phyloP scores from a whole-genome alignment of 306 rosid species.

The Mucuna pruriens region DNA sequence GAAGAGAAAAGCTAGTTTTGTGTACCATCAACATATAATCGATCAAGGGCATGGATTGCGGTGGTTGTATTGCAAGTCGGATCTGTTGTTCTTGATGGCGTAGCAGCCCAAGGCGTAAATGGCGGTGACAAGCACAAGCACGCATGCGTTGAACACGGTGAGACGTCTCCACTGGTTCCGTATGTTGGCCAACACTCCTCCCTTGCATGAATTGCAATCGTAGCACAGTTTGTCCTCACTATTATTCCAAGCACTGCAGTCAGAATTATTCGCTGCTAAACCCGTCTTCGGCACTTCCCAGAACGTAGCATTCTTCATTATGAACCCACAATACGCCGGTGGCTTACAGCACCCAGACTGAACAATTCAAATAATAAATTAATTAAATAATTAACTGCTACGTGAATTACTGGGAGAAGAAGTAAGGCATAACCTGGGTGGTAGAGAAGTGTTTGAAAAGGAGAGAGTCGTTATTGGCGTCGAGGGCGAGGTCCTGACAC shows the following conservation, averaged over 20 bases:
- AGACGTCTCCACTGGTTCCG: slow-evolving; percentile 67
- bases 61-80: slow-evolving; percentile 19
- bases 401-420: not conserved
- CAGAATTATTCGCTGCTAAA: slow-evolving; percentile 45
- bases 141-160: slow-evolving; percentile 54
- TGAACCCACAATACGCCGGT: slow-evolving; percentile 68
- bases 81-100: slow-evolving; percentile 58
- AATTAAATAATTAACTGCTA: not conserved
- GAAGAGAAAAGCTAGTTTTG: not conserved
- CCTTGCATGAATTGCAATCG: slow-evolving; percentile 87
- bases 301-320: slow-evolving; percentile 66
- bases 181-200: slow-evolving; percentile 73
- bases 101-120: slow-evolving; percentile 78
- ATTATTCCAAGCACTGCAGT: slow-evolving; percentile 77
- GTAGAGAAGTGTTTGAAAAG: slow-evolving; percentile 60
- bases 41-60: slow-evolving; percentile 40
- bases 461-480: slow-evolving; percentile 28
- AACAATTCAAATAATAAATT: not conserved
- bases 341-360: slow-evolving; percentile 96
- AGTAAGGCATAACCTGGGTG: slow-evolving; percentile 53
- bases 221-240: slow-evolving; percentile 57
- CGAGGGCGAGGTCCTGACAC: slow-evolving; percentile 53
- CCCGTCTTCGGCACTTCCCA: slow-evolving; percentile 71
- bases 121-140: slow-evolving; percentile 45
- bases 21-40: not conserved